Evolutionary conservation across 108 stramenopile species (phyloP).

Genomic region (Bacterosira constricta): DNA sequence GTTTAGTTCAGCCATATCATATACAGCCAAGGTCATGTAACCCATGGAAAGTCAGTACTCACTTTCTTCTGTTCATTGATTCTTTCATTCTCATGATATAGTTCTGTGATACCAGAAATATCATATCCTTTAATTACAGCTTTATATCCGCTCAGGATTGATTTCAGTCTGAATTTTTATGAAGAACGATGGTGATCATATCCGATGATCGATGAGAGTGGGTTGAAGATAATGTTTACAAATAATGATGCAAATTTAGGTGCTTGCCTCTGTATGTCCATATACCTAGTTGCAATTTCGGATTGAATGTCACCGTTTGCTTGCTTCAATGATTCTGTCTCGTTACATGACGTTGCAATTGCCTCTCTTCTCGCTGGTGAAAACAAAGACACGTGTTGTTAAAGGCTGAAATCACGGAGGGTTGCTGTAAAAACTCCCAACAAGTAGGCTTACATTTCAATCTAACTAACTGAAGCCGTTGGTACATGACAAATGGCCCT

Average conservation of each 20-base stretch:
- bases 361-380: constrained; percentile 37
- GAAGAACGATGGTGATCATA: too few relatives aligned
- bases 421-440: background rate
- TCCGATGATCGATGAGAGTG: too few relatives aligned
- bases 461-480: background rate
- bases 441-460: background rate
- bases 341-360: constrained; percentile 9
- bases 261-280: constrained; percentile 17
- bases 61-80: constrained; percentile 21
- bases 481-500: constrained; percentile 9
- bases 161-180: constrained; percentile 22
- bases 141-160: constrained; percentile 7
- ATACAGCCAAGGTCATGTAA: background rate
- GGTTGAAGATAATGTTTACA: background rate
- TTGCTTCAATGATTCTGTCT: constrained; percentile 10
- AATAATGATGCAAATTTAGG: background rate
- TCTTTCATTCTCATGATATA: constrained; percentile 18
- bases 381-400: background rate
- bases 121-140: constrained; percentile 18
- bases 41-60: background rate
- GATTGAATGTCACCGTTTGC: constrained; percentile 20
- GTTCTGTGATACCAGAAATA: constrained; percentile 4
- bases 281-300: constrained; percentile 10
- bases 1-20: background rate
- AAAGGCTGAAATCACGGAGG: background rate